Conservation (phyloP, 2,329 filamentous ascomycete genomes). For the Fusarium secorum region DNA sequence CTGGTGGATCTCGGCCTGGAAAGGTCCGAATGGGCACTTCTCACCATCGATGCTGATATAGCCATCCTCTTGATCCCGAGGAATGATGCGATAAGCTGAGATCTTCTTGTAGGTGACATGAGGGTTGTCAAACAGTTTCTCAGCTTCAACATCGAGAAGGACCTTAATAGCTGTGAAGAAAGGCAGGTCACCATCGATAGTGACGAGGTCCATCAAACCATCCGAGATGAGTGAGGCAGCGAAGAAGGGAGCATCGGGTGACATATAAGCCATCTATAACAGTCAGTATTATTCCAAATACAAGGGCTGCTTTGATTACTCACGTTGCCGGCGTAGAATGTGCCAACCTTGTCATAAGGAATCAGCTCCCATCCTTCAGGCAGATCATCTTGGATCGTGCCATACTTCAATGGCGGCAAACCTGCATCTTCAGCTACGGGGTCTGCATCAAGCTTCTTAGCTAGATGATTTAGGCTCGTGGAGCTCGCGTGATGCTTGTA, state of each 20-base stretch:
- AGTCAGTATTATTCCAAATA: constrained; percentile 13
- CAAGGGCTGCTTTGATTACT: constrained; percentile 42
- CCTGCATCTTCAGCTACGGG: constrained; percentile 52
- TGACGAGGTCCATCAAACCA: constrained; percentile 85
- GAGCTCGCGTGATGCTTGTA: constrained; percentile 64
- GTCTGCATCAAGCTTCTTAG: constrained; percentile 41
- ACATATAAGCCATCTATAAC: constrained; percentile 84
- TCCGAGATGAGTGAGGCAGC: constrained; percentile 82
- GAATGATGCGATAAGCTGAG: constrained; percentile 84
- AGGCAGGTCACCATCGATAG: constrained; percentile 77
- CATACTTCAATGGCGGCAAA: constrained; percentile 78
- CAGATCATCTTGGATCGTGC: constrained; percentile 78
- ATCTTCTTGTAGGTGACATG: constrained; percentile 85
- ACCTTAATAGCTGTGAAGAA: constrained; percentile 72
- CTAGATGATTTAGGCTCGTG: constrained; percentile 33
- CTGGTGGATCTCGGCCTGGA: constrained; percentile 88
- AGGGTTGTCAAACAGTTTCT: constrained; percentile 80
- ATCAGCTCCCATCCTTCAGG: constrained; percentile 79
- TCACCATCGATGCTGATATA: constrained; percentile 97
- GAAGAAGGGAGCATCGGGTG: constrained; percentile 87
- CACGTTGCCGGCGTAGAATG: constrained; percentile 92
- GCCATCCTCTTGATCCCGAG: constrained; percentile 73
- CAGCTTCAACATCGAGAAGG: constrained; percentile 74
- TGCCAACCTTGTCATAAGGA: constrained; percentile 80
- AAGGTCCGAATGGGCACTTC: constrained; percentile 82